Conservation (phyloP, 495 filamentous ascomycete genomes). For the Xylaria cubensis region DNA sequence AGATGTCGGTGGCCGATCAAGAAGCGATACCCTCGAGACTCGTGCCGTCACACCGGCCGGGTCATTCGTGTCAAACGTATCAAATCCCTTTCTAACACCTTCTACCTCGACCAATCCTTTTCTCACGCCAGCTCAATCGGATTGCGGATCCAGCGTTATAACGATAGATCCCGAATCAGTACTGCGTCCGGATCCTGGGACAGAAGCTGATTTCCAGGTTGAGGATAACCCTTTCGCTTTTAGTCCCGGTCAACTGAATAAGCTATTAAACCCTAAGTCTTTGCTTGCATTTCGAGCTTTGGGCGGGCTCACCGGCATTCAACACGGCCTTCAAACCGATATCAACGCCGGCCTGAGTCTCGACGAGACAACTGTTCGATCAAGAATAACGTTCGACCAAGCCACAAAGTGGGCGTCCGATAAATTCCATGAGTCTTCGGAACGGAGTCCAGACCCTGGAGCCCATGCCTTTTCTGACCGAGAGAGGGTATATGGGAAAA, state of each 20-base stretch:
- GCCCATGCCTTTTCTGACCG: constrained; percentile 57
- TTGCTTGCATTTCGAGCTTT: constrained; percentile 77
- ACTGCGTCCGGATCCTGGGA: constrained; percentile 67
- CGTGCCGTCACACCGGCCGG: constrained; percentile 35
- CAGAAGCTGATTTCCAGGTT: constrained; percentile 74
- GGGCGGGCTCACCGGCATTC: constrained; percentile 77
- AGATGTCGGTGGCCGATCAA: constrained; percentile 33
- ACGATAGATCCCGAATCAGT: constrained; percentile 33
- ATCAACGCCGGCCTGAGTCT: constrained; percentile 70
- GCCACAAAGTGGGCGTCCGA: constrained; percentile 42
- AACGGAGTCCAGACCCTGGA: constrained; percentile 25
- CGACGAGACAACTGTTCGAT: constrained; percentile 72
- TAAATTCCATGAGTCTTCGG: constrained; percentile 28
- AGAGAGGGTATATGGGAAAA: constrained; percentile 71
- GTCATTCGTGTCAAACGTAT: constrained; percentile 36
- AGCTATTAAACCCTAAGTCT: constrained; percentile 82
- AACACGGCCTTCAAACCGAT: constrained; percentile 78
- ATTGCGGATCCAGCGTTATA: constrained; percentile 37
- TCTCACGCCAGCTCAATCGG: constrained; percentile 35
- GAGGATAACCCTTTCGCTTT: constrained; percentile 83
- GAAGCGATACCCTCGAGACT: constrained; percentile 42
- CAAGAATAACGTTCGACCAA: constrained; percentile 74
- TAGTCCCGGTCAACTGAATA: constrained; percentile 79
- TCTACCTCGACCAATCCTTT: constrained; percentile 36
- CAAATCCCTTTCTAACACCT: constrained; percentile 41